Base-by-base conservation (phyloP, 371 early-diverging fungal genomes). In the Mortierella sp. region DNA sequence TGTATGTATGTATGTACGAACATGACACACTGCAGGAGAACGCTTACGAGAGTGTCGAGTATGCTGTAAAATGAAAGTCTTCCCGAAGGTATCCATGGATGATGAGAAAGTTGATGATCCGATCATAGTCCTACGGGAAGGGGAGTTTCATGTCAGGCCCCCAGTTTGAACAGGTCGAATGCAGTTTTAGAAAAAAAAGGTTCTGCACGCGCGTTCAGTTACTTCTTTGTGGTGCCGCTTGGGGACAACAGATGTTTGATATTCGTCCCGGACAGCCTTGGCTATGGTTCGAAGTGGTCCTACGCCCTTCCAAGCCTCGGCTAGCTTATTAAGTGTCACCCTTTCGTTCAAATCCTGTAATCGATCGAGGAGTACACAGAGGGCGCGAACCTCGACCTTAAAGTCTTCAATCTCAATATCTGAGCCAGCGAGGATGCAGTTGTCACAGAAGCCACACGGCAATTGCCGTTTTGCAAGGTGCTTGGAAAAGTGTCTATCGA, bases 401-500 rank as follows among this genome's bases (percentile, higher is more conserved):
- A 88, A 70, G 44, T 84, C 84, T 53, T 82, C 71, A 5, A 40
- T 22, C 5, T 53, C 48, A 8, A 82, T 48, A 43, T 53, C 59
- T 24, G 28, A 49, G 21, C 27, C 57, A 7, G 45, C 84, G 34
- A 44, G 54, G 48, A 47, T 25, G 57, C 88, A 88, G 43, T 86
- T 88, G 52, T 86, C 88, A 52, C 86, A 88, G 9, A 78, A 68
- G 0, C 85, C 83, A 64, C 87, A 86, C 0, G 80, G 59, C n/a
- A 60, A 48, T 47, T 82, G 74, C 21, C 78, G 78, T 24, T 63
- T 61, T 21, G 58, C 28, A 43, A 83, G 73, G 40, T 79, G 79
- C 39, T 79, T 71, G 8, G 81, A 74, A 71, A 88, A 92, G 54
- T 91, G 88, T 7, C 57, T 60, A 56, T 91, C 91, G 49, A 92